phyloP scores from a whole-genome alignment of 1,284 basidiomycete genomes.

The Lentinula novae-zelandiae region DNA sequence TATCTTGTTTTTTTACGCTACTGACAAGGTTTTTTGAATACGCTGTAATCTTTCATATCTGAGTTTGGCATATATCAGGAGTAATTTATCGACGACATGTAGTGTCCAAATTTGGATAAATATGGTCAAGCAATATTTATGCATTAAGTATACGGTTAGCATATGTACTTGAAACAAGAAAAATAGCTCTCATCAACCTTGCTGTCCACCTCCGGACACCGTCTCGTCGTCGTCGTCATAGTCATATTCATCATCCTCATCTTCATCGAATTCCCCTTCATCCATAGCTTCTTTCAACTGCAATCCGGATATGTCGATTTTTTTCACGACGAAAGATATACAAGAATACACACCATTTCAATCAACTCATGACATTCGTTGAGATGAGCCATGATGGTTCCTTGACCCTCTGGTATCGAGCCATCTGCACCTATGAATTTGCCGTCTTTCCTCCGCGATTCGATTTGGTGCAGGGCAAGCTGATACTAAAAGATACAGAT shows the following conservation, averaged over 20 bases:
- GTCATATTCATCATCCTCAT: constrained; percentile 12
- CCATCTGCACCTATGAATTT: constrained; percentile 87
- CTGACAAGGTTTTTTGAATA: too few relatives aligned
- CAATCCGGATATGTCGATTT: background rate
- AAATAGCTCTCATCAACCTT: background rate
- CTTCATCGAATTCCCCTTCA: constrained; percentile 16
- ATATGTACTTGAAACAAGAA: background rate
- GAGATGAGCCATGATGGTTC: constrained; percentile 93
- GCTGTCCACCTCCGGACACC: constrained; percentile 6
- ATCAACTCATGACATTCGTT: constrained; percentile 96
- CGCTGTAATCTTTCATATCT: background rate
- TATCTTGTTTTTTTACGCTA: too few relatives aligned
- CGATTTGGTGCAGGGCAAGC: constrained; percentile 93
- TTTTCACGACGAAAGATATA: background rate
- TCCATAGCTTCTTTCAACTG: constrained; percentile 16
- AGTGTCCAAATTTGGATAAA: background rate
- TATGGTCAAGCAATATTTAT: background rate
- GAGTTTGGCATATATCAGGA: background rate
- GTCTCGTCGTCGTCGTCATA: constrained; percentile 11
- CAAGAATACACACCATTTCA: constrained; percentile 66
- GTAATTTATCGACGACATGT: background rate
- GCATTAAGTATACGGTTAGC: background rate
- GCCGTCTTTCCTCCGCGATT: constrained; percentile 88
- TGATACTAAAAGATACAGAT: constrained; percentile 69
- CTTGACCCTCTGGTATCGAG: constrained; percentile 91